Percentiles rank a stretch among this genome's conserved stretches.
Conservation (phyloP, 2,329 filamentous ascomycete species). For the Diaporthe vexans region DNA sequence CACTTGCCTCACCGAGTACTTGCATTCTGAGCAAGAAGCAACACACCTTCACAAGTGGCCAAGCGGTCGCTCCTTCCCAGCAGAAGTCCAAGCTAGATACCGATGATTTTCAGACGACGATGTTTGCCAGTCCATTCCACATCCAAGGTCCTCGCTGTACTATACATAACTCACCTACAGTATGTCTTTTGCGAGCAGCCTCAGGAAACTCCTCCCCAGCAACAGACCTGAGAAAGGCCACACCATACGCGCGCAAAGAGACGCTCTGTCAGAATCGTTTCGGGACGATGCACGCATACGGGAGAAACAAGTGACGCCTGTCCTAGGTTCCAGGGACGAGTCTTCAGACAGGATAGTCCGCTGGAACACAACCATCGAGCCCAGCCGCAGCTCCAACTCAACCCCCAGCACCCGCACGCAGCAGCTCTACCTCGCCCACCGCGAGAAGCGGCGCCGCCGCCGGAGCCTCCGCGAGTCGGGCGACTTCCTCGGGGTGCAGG, state of each 20-base stretch:
- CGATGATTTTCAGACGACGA: background rate
- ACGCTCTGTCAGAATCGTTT: conserved; percentile 46
- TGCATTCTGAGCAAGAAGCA: background rate
- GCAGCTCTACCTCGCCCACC: conserved; percentile 50
- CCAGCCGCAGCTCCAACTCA: conserved; percentile 31
- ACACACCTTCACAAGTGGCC: background rate
- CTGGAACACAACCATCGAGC: conserved; percentile 53
- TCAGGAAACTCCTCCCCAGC: conserved; percentile 63
- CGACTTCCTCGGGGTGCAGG: conserved; percentile 71
- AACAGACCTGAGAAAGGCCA: conserved; percentile 65
- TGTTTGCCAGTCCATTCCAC: background rate
- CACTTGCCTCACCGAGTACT: background rate
- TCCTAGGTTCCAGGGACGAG: background rate
- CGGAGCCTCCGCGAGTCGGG: conserved; percentile 66
- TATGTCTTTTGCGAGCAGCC: conserved; percentile 55
- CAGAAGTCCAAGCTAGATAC: no score
- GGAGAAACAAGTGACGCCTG: background rate
- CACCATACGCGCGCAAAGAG: conserved; percentile 55
- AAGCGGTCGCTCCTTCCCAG: conserved; percentile 15
- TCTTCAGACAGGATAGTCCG: conserved; percentile 49
- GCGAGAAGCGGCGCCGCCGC: conserved; percentile 56
- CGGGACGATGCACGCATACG: conserved; percentile 30
- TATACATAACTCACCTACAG: conserved; percentile 4
- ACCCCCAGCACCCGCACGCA: conserved; percentile 39
- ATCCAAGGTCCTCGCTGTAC: background rate